phyloP scores from a whole-genome alignment of 2,329 filamentous ascomycete genomes.

The Neofusicoccum parvum region DNA sequence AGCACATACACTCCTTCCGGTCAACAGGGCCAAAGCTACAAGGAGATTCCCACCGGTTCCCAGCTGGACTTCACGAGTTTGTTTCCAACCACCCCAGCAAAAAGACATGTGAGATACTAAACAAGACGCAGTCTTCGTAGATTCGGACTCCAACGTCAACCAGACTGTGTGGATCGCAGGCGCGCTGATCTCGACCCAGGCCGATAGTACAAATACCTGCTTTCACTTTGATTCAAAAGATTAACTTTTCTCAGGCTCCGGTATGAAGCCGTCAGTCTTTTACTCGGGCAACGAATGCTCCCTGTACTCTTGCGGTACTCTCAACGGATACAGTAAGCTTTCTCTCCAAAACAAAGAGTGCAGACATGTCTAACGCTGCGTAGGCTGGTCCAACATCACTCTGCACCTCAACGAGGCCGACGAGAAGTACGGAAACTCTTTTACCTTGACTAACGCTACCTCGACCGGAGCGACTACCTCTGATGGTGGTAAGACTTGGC shows the following conservation, averaged over 20 bases:
- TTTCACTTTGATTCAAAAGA: not conserved
- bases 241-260: not conserved
- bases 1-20: slow-evolving; percentile 20
- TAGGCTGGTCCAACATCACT: slow-evolving; percentile 23
- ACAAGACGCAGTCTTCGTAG: not conserved
- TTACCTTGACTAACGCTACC: slow-evolving; percentile 14
- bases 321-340: slow-evolving; percentile 18
- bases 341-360: not conserved
- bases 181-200: slow-evolving; percentile 9
- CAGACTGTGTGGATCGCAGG: slow-evolving; percentile 19
- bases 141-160: slow-evolving; percentile 5
- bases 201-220: not conserved
- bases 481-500: slow-evolving; percentile 25
- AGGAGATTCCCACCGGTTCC: not conserved
- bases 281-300: slow-evolving; percentile 28
- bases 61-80: slow-evolving; percentile 5
- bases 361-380: not conserved
- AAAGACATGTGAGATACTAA: not conserved
- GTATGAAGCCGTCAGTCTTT: slow-evolving; percentile 22
- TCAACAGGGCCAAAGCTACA: not conserved
- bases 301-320: slow-evolving; percentile 14
- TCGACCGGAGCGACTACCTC: slow-evolving; percentile 12
- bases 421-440: slow-evolving; percentile 13
- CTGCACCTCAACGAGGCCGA: slow-evolving; percentile 21
- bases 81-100: not conserved